A percentile compares a stretch with the other conserved stretches of the same genome.
Conservation (phyloP, 371 early-diverging fungal species). For the Rhizomucor pusillus region DNA sequence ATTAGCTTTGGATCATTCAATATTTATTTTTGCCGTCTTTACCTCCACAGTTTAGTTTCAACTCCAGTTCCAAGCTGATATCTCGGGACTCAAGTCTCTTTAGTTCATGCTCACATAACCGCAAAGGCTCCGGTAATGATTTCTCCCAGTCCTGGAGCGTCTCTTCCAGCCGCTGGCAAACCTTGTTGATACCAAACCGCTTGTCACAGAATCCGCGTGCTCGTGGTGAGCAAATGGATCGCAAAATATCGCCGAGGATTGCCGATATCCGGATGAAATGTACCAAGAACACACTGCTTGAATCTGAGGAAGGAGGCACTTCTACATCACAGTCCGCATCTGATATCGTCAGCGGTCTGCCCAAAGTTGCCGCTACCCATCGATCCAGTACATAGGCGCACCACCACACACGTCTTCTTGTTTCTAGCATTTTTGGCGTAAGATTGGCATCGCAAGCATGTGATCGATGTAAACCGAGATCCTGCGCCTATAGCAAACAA, state of each 20-base stretch:
- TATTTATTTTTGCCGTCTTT: not conserved
- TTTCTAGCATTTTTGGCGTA: conserved; percentile 16
- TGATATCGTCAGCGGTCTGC: conserved; percentile 37
- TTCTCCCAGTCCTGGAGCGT: conserved; percentile 27
- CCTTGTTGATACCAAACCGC: conserved; percentile 17
- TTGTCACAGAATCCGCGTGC: conserved; percentile 24
- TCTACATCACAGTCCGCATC: conserved; percentile 48
- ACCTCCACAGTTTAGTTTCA: conserved; percentile 35
- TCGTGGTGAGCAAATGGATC: conserved; percentile 32
- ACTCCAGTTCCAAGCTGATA: conserved; percentile 10
- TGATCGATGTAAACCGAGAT: conserved; percentile 41
- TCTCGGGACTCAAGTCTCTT: conserved; percentile 12
- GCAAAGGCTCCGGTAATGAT: conserved; percentile 18
- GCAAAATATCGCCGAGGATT: conserved; percentile 34
- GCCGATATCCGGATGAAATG: conserved; percentile 25
- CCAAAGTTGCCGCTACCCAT: conserved; percentile 40
- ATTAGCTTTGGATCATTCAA: not conserved
- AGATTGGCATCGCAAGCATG: conserved; percentile 19
- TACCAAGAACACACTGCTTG: conserved; percentile 13
- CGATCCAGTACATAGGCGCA: conserved; percentile 41
- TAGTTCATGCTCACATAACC: conserved; percentile 17
- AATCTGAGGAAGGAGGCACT: conserved; percentile 9
- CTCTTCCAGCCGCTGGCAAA: conserved; percentile 19
- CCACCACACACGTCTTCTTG: conserved; percentile 44
- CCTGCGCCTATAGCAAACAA: conserved; percentile 28